A percentile compares a stretch with the other conserved stretches of the same genome.
Conservation (phyloP, 2,329 filamentous ascomycete species). For the Paracamarosporium sp. region DNA sequence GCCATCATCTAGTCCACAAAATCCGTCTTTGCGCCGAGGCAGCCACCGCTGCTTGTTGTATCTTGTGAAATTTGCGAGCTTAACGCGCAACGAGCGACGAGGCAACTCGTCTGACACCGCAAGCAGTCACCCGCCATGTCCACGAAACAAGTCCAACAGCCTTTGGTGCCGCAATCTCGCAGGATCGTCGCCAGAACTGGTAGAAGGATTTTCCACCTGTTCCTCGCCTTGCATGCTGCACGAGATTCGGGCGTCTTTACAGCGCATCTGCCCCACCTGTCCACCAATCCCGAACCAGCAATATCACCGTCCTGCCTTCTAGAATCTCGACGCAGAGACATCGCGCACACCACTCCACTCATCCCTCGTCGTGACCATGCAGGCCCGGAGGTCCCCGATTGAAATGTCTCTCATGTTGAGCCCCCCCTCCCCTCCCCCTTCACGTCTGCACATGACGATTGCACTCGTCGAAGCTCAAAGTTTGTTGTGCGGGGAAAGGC, state of each 20-base stretch:
- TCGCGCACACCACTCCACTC: not conserved
- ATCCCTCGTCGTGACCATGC: not conserved
- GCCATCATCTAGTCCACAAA: not conserved
- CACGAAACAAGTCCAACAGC: not conserved
- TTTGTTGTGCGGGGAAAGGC: not conserved
- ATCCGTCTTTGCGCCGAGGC: not conserved
- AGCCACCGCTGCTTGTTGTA: not conserved
- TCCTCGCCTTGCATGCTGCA: not conserved
- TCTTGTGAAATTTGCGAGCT: not conserved
- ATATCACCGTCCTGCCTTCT: not conserved
- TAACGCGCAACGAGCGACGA: not conserved
- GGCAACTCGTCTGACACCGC: not conserved
- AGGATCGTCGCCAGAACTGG: not conserved
- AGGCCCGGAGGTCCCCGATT: too few species aligned
- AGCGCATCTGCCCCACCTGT: not conserved
- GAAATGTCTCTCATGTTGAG: not conserved
- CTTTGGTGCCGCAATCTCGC: not conserved
- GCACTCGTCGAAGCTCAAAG: not conserved
- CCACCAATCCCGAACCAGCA: slow-evolving; percentile 2
- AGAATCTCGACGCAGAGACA: not conserved
- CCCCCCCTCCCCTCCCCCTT: not conserved
- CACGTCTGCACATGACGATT: not conserved
- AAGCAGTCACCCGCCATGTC: not conserved
- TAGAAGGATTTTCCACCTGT: not conserved
- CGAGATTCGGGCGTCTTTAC: slow-evolving; percentile 1